phyloP scores from a whole-genome alignment of 495 filamentous ascomycete genomes.

The Aspergillus ellipticus region DNA sequence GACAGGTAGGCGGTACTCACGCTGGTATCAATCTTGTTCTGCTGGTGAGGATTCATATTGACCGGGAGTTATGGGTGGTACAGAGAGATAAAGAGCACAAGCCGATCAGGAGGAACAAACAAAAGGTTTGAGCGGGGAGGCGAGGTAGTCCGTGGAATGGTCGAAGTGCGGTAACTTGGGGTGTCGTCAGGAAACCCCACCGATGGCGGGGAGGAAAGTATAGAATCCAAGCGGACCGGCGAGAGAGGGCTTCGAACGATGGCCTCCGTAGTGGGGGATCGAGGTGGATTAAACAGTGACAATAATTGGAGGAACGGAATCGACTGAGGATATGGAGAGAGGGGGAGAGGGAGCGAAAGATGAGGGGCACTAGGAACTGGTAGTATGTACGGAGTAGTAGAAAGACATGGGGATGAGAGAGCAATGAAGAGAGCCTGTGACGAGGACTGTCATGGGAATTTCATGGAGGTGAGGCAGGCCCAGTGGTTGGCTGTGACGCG shows the following conservation, averaged over 20 bases:
- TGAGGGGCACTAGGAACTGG: too few relatives aligned
- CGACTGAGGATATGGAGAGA: too few relatives aligned
- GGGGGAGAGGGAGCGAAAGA: too few relatives aligned
- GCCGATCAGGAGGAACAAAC: slow-evolving; percentile 3
- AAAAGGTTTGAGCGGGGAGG: slow-evolving; percentile 12
- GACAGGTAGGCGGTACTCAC: slow-evolving; percentile 51
- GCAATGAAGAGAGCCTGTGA: too few relatives aligned
- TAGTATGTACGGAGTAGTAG: too few relatives aligned
- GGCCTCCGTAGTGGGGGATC: neutral
- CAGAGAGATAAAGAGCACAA: slow-evolving; percentile 1
- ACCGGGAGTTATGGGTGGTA: slow-evolving; percentile 15
- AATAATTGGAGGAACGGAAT: too few relatives aligned
- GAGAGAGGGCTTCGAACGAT: neutral
- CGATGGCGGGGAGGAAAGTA: slow-evolving; percentile 7
- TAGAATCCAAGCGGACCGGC: neutral
- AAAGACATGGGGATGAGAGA: too few relatives aligned
- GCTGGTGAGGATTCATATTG: slow-evolving; percentile 91
- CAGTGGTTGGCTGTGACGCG: neutral
- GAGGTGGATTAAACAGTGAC: too few relatives aligned
- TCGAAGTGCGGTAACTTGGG: slow-evolving; percentile 1
- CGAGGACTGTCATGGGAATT: neutral
- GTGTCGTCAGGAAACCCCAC: slow-evolving; percentile 26
- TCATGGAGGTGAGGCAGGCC: neutral
- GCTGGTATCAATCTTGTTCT: slow-evolving; percentile 94
- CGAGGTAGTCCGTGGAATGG: slow-evolving; percentile 8